Percentiles rank a stretch among this genome's conserved stretches.
These are phyloP conservation scores for Phyllosticta citrichinensis DNA, from an alignment of 2,329 filamentous ascomycete genomes.

Conservation along the genomic window DNA sequence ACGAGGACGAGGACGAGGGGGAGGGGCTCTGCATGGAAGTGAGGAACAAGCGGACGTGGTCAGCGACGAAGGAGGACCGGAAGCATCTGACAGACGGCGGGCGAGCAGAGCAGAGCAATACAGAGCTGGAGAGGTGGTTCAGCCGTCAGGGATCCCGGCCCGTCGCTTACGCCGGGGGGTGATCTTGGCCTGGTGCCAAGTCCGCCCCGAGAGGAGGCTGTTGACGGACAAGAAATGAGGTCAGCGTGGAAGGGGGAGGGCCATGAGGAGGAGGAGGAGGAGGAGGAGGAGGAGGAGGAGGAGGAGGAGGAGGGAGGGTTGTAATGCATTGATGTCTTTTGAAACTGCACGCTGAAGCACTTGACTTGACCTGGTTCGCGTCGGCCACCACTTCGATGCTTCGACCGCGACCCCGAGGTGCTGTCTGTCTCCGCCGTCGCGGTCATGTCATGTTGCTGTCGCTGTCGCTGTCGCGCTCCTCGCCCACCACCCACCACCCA, in stretches of 20 bases:
- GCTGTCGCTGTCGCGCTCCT: too few relatives aligned
- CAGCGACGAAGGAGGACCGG: not conserved
- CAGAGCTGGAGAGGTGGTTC: not conserved
- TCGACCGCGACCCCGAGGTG: too few relatives aligned
- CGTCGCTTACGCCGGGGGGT: slow-evolving; percentile 2
- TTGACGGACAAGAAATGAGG: not conserved
- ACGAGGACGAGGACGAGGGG: too few relatives aligned
- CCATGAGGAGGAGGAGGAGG: too few relatives aligned
- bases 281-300: not conserved
- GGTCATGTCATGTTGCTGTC: too few relatives aligned
- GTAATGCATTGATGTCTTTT: too few relatives aligned
- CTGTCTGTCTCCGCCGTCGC: too few relatives aligned
- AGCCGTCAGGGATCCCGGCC: slow-evolving; percentile 8
- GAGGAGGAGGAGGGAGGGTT: not conserved
- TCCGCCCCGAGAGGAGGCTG: not conserved
- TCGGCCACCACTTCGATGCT: too few relatives aligned
- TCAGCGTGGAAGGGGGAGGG: not conserved
- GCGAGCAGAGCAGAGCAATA: not conserved
- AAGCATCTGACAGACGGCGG: slow-evolving; percentile 2
- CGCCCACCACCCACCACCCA: too few relatives aligned
- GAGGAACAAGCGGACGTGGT: slow-evolving; percentile 1
- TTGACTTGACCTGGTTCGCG: too few relatives aligned
- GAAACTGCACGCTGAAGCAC: too few relatives aligned
- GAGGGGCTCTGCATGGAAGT: slow-evolving; percentile 11
- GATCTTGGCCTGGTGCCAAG: not conserved